Evolutionary conservation across 257 asterid species (phyloP).

Genomic region (Cruciata laevipes): DNA sequence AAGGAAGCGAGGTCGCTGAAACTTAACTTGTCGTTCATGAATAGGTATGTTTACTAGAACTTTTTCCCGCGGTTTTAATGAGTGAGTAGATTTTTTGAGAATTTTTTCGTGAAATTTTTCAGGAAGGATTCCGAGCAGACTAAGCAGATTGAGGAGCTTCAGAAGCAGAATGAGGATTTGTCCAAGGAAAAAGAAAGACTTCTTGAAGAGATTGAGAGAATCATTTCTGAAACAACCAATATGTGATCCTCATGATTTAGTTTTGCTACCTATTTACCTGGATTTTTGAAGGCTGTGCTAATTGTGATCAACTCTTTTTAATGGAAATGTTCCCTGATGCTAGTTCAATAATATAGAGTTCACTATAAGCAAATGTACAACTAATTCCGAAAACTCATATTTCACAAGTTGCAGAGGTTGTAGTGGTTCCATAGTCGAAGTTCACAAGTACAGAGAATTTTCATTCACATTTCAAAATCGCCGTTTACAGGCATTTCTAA

Average conservation of each 20-base stretch:
- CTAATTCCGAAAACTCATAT: too few relatives aligned
- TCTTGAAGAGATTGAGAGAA: conserved; percentile 79
- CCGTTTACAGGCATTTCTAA: background rate
- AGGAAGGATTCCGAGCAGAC: conserved; percentile 93
- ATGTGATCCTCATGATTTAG: conserved; percentile 21
- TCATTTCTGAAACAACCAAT: conserved; percentile 41
- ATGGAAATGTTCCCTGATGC: background rate
- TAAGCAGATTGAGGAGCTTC: conserved; percentile 77
- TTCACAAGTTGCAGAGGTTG: too few relatives aligned
- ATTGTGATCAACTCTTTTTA: background rate
- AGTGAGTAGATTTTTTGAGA: background rate
- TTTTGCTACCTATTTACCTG: background rate
- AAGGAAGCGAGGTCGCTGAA: conserved; percentile 86
- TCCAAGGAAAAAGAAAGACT: conserved; percentile 61
- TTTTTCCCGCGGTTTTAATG: too few relatives aligned
- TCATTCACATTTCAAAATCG: background rate
- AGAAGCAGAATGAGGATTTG: conserved; percentile 65
- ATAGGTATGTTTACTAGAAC: conserved; percentile 39
- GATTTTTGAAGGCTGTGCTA: background rate
- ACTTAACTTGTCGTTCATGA: conserved; percentile 87
- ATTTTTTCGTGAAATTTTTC: conserved; percentile 13
- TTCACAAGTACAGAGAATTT: too few relatives aligned
- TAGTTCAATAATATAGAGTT: background rate
- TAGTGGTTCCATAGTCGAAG: too few relatives aligned
- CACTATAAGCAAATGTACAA: background rate